Evolutionary conservation across 148 eudicot genomes (phyloP), one percentile per base, ranked within the genome.

Genomic region (Vaccinium macrocarpon): DNA sequence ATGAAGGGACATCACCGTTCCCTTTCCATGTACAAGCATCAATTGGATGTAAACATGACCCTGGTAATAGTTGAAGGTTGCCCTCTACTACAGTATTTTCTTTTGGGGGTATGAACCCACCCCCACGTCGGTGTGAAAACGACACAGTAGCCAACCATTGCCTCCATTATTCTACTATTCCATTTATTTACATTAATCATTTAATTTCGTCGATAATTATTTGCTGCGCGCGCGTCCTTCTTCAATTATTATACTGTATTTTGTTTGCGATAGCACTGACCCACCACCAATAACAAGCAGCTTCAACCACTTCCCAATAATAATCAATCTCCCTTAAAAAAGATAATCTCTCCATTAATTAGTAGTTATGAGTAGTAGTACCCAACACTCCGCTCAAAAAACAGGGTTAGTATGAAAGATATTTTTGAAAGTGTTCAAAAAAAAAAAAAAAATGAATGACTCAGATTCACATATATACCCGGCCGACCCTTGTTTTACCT

Each of bases 111-210:
- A 32, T 1, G 46, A 15, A 88, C 73, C 83, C 84, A 57, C 82
- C n/a, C n/a, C n/a, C 86, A 80, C 73, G 78, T 85, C 84, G 79
- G 18, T 48, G 42, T 57, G 88, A 86, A 82, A 84, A 82, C 78
- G 88, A 88, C 88, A 55, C 76, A 73, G 56, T 79, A 80, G 87
- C 91, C 90, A 86, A 87, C 87, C 90, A 42, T 81, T 77, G 81
- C 78, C 46, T 74, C 82, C 87, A 77, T 76, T 25, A 61, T 84
- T 50, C 11, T 50, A n/a, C 51, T 15, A 15, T 85, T 55, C 68
- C 71, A 66, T 66, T 66, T 25, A 25, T 25, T 73, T 4, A 32
- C 11, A 13, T n/a, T 76, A 76, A 77, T 50, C 80, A 77, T 50
- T 77, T 32, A 10, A 49, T 16, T 77, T 77, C 13, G 29, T n/a